A percentile compares a stretch with the other conserved stretches of the same genome.
Evolutionary conservation across 106 monocot species (phyloP).

Genomic region (Amphibolis antarctica): DNA sequence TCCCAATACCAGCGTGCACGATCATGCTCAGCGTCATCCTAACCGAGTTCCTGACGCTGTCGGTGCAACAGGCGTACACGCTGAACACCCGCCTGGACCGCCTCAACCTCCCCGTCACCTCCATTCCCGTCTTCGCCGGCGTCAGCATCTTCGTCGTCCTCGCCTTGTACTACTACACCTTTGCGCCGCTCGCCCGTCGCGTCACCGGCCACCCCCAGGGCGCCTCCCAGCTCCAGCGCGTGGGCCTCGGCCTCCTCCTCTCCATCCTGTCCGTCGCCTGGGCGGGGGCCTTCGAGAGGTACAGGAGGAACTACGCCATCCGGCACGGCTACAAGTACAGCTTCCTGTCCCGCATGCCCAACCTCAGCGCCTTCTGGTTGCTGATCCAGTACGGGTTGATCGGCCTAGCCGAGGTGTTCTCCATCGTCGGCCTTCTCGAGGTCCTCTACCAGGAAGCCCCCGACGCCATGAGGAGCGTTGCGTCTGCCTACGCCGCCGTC

Average conservation of each 20-base stretch:
- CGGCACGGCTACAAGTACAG: constrained; percentile 36
- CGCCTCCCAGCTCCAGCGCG: constrained; percentile 72
- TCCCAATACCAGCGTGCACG: constrained; percentile 63
- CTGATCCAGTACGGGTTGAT: constrained; percentile 86
- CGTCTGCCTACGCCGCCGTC: constrained; percentile 80
- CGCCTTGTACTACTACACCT: constrained; percentile 59
- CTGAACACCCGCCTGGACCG: constrained; percentile 62
- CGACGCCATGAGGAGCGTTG: constrained; percentile 88
- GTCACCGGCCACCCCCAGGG: constrained; percentile 88
- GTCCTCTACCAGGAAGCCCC: constrained; percentile 91
- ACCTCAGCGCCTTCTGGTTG: constrained; percentile 77
- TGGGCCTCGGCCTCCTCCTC: constrained; percentile 57
- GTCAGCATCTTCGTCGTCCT: constrained; percentile 72
- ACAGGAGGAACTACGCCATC: constrained; percentile 64
- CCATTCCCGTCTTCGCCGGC: constrained; percentile 84
- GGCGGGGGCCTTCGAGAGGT: constrained; percentile 69
- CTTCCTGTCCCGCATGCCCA: constrained; percentile 61
- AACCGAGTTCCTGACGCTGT: constrained; percentile 79
- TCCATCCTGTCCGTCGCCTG: constrained; percentile 66
- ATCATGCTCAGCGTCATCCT: constrained; percentile 66
- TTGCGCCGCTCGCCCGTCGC: constrained; percentile 55
- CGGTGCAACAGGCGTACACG: constrained; percentile 87
- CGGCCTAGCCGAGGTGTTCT: constrained; percentile 81
- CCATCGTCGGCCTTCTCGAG: constrained; percentile 74
- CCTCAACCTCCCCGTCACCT: constrained; percentile 67